These are phyloP conservation scores for Nakazawaea wickerhamii DNA, from an alignment of 805 yeast genomes.

Conservation along the genomic window DNA sequence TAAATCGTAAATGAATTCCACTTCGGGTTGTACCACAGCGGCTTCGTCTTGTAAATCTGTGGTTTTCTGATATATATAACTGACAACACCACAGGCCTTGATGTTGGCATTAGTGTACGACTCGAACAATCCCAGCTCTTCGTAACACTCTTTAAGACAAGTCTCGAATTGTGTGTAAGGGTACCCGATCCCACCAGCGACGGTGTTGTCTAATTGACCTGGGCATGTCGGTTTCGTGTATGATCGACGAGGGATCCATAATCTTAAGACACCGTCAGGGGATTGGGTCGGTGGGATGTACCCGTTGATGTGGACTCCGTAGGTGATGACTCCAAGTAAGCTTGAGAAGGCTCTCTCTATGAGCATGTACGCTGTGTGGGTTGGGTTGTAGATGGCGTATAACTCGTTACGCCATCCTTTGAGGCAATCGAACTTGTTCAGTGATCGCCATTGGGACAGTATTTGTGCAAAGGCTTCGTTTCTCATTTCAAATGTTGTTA, in stretches of 20 bases:
- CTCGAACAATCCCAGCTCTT: slow-evolving; percentile 78
- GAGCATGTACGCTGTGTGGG: slow-evolving; percentile 51
- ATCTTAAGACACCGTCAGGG: slow-evolving; percentile 35
- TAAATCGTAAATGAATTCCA: slow-evolving; percentile 76
- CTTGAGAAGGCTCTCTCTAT: slow-evolving; percentile 82
- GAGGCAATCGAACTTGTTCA: slow-evolving; percentile 31
- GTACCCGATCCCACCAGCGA: slow-evolving; percentile 91
- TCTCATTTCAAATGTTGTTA: slow-evolving; percentile 36
- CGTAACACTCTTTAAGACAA: slow-evolving; percentile 76
- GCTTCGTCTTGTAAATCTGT: slow-evolving; percentile 29
- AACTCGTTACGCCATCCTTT: slow-evolving; percentile 85
- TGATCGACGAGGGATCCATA: slow-evolving; percentile 88
- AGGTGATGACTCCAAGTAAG: slow-evolving; percentile 78
- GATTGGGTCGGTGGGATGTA: slow-evolving; percentile 46
- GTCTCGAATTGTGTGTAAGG: slow-evolving; percentile 76
- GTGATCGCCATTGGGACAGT: slow-evolving; percentile 35
- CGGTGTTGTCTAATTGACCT: slow-evolving; percentile 84
- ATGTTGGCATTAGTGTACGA: slow-evolving; percentile 42
- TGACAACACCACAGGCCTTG: slow-evolving; percentile 55
- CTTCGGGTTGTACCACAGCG: slow-evolving; percentile 82
- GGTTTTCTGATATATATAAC: slow-evolving; percentile 52
- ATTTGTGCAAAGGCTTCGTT: slow-evolving; percentile 34
- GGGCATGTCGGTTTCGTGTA: slow-evolving; percentile 82
- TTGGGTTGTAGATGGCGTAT: slow-evolving; percentile 63
- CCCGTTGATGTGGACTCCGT: slow-evolving; percentile 87